These are phyloP conservation scores for Phytophthora cryptogea DNA, from an alignment of 352 stramenopile genomes.

Conservation along the genomic window DNA sequence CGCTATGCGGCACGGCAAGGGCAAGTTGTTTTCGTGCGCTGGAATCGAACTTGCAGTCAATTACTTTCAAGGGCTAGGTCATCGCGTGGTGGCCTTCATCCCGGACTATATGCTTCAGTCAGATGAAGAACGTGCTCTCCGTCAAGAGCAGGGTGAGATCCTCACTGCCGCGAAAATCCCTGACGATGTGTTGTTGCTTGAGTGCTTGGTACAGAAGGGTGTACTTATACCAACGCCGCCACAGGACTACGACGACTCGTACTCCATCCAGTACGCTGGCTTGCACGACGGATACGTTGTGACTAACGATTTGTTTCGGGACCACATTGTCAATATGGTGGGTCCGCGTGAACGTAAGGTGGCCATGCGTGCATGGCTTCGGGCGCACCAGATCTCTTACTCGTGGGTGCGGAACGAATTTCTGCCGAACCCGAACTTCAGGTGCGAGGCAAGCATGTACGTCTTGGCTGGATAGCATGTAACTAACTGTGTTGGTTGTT, in stretches of 20 bases:
- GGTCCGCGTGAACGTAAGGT: slow-evolving; percentile 58
- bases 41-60: slow-evolving; percentile 75
- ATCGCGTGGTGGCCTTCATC: slow-evolving; percentile 85
- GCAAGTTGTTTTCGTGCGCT: slow-evolving; percentile 74
- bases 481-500: slow-evolving; percentile 7
- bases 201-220: slow-evolving; percentile 70
- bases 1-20: slow-evolving; percentile 79
- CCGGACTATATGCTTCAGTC: slow-evolving; percentile 81
- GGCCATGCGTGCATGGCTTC: slow-evolving; percentile 69
- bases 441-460: slow-evolving; percentile 17
- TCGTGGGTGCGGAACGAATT: slow-evolving; percentile 90
- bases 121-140: slow-evolving; percentile 43
- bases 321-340: slow-evolving; percentile 78
- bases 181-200: slow-evolving; percentile 73
- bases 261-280: slow-evolving; percentile 90
- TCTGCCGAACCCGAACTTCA: slow-evolving; percentile 87
- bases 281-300: slow-evolving; percentile 78
- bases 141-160: slow-evolving; percentile 28
- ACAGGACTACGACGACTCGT: slow-evolving; percentile 91
- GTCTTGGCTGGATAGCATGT: background rate
- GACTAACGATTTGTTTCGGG: slow-evolving; percentile 89
- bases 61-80: slow-evolving; percentile 69
- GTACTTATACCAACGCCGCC: slow-evolving; percentile 79
- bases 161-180: slow-evolving; percentile 61
- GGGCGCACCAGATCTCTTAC: slow-evolving; percentile 83